Percentiles rank a stretch among this genome's conserved stretches.
Evolutionary conservation across 78 protist species (phyloP).

Genomic region (Mantamonas sphyraenae): DNA sequence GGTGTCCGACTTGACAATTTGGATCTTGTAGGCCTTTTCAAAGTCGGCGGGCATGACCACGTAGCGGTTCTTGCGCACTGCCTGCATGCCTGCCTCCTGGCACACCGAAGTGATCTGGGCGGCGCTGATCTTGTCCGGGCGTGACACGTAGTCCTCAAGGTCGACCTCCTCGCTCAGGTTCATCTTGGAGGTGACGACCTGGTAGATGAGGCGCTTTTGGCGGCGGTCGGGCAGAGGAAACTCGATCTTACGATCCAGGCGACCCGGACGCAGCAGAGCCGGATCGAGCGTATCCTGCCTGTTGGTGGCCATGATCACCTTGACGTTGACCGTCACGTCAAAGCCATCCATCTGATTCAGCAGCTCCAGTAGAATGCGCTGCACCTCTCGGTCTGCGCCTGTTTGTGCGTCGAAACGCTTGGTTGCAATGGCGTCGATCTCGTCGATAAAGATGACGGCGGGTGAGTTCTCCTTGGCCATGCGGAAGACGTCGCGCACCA

Average conservation of each 20-base stretch:
- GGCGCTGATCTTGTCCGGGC: conserved; percentile 92
- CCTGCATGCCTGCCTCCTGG: conserved; percentile 99
- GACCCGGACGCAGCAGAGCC: conserved; percentile 99
- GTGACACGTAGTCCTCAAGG: conserved; percentile 93
- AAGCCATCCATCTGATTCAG: conserved; percentile 99
- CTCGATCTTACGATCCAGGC: conserved; percentile 93
- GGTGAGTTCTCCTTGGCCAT: conserved; percentile 98
- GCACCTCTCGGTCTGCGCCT: conserved; percentile 99
- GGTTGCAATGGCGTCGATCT: conserved; percentile 97
- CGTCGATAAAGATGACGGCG: conserved; percentile 99
- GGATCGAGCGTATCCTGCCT: conserved; percentile 99
- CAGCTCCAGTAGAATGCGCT: conserved; percentile 97
- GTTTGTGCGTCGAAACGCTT: conserved; percentile 97
- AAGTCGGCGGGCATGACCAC: conserved; percentile 95
- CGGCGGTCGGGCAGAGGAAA: conserved; percentile 98
- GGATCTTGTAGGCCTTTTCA: conserved; percentile 88
- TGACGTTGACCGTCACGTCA: conserved; percentile 94
- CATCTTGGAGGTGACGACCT: conserved; percentile 92
- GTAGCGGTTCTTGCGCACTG: conserved; percentile 97
- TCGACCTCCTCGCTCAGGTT: conserved; percentile 97
- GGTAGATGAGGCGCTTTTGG: conserved; percentile 95
- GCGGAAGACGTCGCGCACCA: conserved; percentile 99
- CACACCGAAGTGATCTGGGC: conserved; percentile 97
- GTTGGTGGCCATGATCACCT: conserved; percentile 99
- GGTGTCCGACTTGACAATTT: conserved; percentile 12